Conservation (phyloP, 2,329 filamentous ascomycete species). For the Paecilomyces niveus region DNA sequence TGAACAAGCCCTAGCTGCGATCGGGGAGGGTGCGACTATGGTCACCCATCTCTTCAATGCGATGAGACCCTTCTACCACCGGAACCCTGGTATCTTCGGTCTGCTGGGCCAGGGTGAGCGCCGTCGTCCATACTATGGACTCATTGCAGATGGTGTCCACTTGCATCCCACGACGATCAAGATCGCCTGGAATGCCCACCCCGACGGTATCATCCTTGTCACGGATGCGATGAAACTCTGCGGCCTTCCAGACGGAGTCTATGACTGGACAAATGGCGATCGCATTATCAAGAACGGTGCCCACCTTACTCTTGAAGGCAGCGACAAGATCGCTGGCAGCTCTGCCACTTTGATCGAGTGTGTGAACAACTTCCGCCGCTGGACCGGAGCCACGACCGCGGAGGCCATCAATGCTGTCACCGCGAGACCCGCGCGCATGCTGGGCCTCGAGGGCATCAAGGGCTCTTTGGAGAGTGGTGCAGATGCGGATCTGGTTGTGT, state of each 20-base stretch:
- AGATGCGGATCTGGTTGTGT: constrained; percentile 35
- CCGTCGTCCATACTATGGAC: constrained; percentile 66
- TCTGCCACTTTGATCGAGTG: constrained; percentile 38
- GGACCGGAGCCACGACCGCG: constrained; percentile 32
- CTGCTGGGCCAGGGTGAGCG: constrained; percentile 62
- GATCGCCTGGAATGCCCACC: constrained; percentile 81
- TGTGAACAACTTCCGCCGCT: constrained; percentile 38
- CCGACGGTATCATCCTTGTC: constrained; percentile 76
- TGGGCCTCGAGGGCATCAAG: constrained; percentile 33
- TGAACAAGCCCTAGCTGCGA: constrained; percentile 66
- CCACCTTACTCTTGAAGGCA: constrained; percentile 68
- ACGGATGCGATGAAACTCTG: constrained; percentile 89
- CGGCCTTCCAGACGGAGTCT: constrained; percentile 74
- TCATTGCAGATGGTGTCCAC: constrained; percentile 88
- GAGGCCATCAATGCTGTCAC: constrained; percentile 35
- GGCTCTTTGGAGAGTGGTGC: constrained; percentile 32
- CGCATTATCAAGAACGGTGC: constrained; percentile 56
- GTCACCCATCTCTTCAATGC: constrained; percentile 93
- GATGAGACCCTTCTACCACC: constrained; percentile 83
- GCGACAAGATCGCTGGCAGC: constrained; percentile 69
- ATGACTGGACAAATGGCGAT: constrained; percentile 75
- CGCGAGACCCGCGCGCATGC: constrained; percentile 31
- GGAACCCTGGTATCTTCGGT: constrained; percentile 85
- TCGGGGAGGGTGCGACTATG: constrained; percentile 74
- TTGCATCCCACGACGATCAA: constrained; percentile 82